Base-by-base conservation (phyloP, 352 stramenopile genomes). In the Nothophytophthora sp. region DNA sequence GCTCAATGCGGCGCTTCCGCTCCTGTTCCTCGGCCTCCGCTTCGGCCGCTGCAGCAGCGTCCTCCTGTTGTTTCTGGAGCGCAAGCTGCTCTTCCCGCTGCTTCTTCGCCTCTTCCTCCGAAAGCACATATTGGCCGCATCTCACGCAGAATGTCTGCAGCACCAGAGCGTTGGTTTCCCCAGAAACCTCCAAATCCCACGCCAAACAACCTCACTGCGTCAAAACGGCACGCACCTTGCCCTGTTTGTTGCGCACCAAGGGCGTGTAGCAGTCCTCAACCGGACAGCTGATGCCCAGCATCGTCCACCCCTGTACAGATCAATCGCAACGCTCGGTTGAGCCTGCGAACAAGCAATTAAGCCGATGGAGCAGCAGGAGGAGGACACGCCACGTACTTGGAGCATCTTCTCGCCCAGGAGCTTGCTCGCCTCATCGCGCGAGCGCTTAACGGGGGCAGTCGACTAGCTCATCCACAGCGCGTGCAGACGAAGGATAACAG, bases 361-460 rank as follows among this genome's bases (percentile, higher is more conserved):
- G 25, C n/a, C n/a, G n/a, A n/a, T n/a, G n/a, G n/a, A n/a, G n/a
- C n/a, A n/a, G n/a, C n/a, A n/a, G 12, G 5, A 27, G 39, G 18
- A 18, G 16, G 38, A 22, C 11, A 20, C 35, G 23, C 3, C 18
- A 35, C 48, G 9, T 16, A 90, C 78, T 67, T 89, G 82, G 25
- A 93, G 66, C 63, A 93, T 87, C 56, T 91, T 91, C 61, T 93
- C 76, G 52, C 76, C 81, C 44, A 93, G 64, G 10, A 81, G 60
- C 39, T 77, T 71, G 65, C 80, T 93, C 25, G 83, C 77, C 46
- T 90, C 78, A 57, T 93, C 81, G 22, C 78, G 76, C 46, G 81
- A 84, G 46, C 58, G 59, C 42, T 53, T 69, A 38, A 55, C 29
- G 3, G 45, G 38, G 49, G 44, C 15, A 19, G 3, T 29, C 13